Evolutionary conservation across 2,329 filamentous ascomycete genomes (phyloP).

Genomic region (Diaporthe velutina): DNA sequence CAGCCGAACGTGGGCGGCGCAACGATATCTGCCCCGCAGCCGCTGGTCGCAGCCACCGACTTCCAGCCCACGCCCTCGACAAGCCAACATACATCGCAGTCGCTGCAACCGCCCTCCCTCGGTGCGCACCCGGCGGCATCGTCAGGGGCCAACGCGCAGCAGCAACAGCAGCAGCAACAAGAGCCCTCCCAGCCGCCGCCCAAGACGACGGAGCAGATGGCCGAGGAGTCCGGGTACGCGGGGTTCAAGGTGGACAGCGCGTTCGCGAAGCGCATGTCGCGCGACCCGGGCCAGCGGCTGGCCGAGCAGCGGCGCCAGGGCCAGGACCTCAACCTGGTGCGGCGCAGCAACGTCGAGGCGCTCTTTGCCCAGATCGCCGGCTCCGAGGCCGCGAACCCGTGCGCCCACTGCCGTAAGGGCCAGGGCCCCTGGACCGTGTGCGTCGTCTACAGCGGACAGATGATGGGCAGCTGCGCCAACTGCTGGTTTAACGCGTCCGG

Average conservation of each 20-base stretch:
- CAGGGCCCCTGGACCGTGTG: slow-evolving; percentile 71
- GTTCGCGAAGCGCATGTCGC: slow-evolving; percentile 66
- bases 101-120: neutral
- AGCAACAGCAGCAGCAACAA: slow-evolving; percentile 39
- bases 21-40: slow-evolving; percentile 38
- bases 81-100: neutral
- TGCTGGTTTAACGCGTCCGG: slow-evolving; percentile 75
- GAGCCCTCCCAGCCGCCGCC: slow-evolving; percentile 48
- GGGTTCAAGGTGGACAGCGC: slow-evolving; percentile 65
- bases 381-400: slow-evolving; percentile 59
- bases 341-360: slow-evolving; percentile 72
- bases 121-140: neutral
- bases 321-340: slow-evolving; percentile 66
- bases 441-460: slow-evolving; percentile 70
- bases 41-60: slow-evolving; percentile 40
- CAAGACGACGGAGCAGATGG: slow-evolving; percentile 61
- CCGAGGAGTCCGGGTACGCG: slow-evolving; percentile 60
- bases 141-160: neutral
- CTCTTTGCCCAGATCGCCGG: slow-evolving; percentile 70
- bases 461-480: slow-evolving; percentile 73
- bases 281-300: slow-evolving; percentile 61
- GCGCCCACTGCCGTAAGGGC: slow-evolving; percentile 72
- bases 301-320: slow-evolving; percentile 67
- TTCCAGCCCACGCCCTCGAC: slow-evolving; percentile 39
- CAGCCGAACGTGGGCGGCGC: slow-evolving; percentile 33